These are phyloP conservation scores for Beauveria caledonica DNA, from an alignment of 2,329 filamentous ascomycete genomes.

Conservation along the genomic window DNA sequence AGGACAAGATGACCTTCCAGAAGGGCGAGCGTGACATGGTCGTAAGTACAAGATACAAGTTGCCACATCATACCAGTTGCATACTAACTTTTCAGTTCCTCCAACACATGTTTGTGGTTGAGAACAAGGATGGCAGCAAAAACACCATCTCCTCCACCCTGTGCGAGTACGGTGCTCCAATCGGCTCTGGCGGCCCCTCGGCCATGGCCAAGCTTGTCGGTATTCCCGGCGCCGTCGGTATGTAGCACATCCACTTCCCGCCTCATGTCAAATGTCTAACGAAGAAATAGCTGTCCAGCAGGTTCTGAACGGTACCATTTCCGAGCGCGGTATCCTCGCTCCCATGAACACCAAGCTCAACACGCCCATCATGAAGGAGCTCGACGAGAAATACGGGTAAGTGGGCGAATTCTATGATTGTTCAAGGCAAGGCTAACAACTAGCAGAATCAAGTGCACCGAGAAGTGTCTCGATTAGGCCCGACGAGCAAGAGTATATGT, in stretches of 20 bases:
- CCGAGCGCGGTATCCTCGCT: slow-evolving; percentile 65
- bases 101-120: slow-evolving; percentile 77
- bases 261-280: not conserved
- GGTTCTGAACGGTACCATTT: slow-evolving; percentile 67
- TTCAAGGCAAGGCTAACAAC: not conserved
- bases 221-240: slow-evolving; percentile 45
- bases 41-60: slow-evolving; percentile 30
- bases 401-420: not conserved
- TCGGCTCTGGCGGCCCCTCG: slow-evolving; percentile 67
- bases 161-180: slow-evolving; percentile 70
- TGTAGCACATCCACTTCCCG: not conserved
- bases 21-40: slow-evolving; percentile 78
- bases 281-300: slow-evolving; percentile 63
- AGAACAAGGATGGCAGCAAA: slow-evolving; percentile 68
- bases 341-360: slow-evolving; percentile 67
- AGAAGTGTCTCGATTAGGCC: slow-evolving; percentile 6
- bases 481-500: not conserved
- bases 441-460: slow-evolving; percentile 7
- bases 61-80: not conserved
- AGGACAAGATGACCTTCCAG: slow-evolving; percentile 86
- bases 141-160: slow-evolving; percentile 77
- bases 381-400: slow-evolving; percentile 64
- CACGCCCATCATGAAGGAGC: slow-evolving; percentile 65
- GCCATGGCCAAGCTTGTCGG: slow-evolving; percentile 81
- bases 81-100: slow-evolving; percentile 33